Evolutionary conservation across 2,329 filamentous ascomycete genomes (phyloP), one percentile per base, ranked within the genome.

Genomic region (Anisogramma anomala): DNA sequence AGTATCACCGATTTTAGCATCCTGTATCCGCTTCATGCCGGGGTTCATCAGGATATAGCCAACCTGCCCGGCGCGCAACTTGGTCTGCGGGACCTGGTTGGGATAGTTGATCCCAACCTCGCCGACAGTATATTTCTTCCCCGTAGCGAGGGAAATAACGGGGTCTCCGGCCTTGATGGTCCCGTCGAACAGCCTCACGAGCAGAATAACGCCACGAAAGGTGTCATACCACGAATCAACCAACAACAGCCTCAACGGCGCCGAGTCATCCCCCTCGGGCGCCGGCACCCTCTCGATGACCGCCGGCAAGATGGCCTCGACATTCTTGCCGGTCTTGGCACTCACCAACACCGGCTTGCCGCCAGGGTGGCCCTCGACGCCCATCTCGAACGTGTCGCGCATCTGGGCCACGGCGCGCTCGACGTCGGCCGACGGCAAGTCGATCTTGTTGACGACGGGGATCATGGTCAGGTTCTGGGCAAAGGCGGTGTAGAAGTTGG

Each of bases 141-240:
- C 82, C 0, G 91, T 98, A 1, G 82, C 89, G 52, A 95, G 82
- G 0, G 88, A 95, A 4, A 84, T 66, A n/a, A 98, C 66, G 28
- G 82, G 78, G 55, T 96, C 87, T 4, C 91, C 91, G 0, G 88
- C 77, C 43, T 72, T 77, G 48, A 98, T 71, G 38, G 77, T 74
- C 9, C 91, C 91, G 49, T 96, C 87, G 53, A 98, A 98, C 14
- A 98, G 69, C 9, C 91, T 73, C 10, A 98, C 87, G 6, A 98
- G 71, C 38, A 95, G 71, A 39, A 96, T 82, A 26, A 98, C 91
- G 10, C 91, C 91, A 50, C 87, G 83, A 61, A 95, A 98, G 46
- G 82, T 88, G 56, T 94, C 88, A 58, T 98, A 98, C 91, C 91
- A 98, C 17, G 88, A 95, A 62, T 98, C 91, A 20, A 98, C 87